Evolutionary conservation across 768 basidiomycete species (phyloP), one percentile per base, ranked within the genome.

Genomic region (Hericium coralloides): DNA sequence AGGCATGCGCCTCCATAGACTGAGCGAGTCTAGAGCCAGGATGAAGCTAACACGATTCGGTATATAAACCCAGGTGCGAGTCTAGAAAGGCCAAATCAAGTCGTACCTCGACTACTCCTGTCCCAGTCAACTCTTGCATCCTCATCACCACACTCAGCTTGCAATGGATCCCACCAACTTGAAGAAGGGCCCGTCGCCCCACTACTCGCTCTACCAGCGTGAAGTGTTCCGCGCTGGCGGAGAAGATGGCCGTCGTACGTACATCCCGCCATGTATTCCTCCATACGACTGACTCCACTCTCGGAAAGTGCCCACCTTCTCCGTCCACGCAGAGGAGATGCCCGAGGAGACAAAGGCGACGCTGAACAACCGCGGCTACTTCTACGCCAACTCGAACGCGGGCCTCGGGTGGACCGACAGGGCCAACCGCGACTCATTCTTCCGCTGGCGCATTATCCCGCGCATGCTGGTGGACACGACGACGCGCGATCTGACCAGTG

Each of bases 401-500:
- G 80, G 80, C 1, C 59, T 79, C 0, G 74, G 75, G 15, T 79
- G 76, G 75, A 81, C 80, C 0, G 74, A 79, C 65, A 65, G 71
- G 55, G 79, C 79, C 1, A 80, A 81, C 65, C 68, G 77, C 49
- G 76, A 79, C 59, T 80, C 81, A 0, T 77, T 82, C 64, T 77
- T 79, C 58, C 68, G 72, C 17, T 82, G 79, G 76, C 72, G 75
- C 41, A 80, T 85, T 59, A 68, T 83, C 20, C 81, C 81, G 9
- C 74, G 79, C 12, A 71, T 81, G 72, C 74, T 82, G n/a, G 76
- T 79, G 9, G 76, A 82, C 60, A 76, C 74, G 0, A 76, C 72
- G 58, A 72, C 69, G 0, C 72, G 79, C n/a, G 75, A 78, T 59
- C 67, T 82, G 12, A 75, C 71, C 17, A 73, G 75, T 76, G 38